phyloP scores from a whole-genome alignment of 2,329 filamentous ascomycete genomes.

The Penicillium janthinellum region DNA sequence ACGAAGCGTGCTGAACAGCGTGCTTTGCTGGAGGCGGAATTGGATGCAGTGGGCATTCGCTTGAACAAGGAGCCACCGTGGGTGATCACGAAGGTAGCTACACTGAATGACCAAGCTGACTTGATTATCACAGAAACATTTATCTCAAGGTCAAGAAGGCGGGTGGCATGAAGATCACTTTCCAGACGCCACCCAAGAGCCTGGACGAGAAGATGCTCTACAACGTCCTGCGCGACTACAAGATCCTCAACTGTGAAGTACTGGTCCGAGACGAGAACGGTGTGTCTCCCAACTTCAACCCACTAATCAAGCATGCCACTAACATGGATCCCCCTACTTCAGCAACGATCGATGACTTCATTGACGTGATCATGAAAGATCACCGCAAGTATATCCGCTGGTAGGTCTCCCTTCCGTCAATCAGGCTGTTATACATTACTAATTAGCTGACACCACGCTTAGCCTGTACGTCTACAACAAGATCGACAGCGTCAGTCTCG shows the following conservation, averaged over 20 bases:
- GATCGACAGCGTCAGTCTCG: constrained; percentile 90
- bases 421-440: too few species aligned
- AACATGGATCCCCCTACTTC: constrained; percentile 1
- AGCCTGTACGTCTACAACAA: constrained; percentile 99
- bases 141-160: constrained; percentile 96
- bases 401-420: constrained; percentile 31
- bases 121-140: constrained; percentile 69
- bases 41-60: constrained; percentile 93
- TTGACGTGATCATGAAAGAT: constrained; percentile 99
- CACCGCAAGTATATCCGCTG: constrained; percentile 95
- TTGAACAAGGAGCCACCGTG: constrained; percentile 89
- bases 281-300: constrained; percentile 29
- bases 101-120: background rate
- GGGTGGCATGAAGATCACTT: constrained; percentile 98
- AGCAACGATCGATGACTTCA: constrained; percentile 96
- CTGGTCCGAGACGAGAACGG: constrained; percentile 89
- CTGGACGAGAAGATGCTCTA: constrained; percentile 98
- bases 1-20: constrained; percentile 96
- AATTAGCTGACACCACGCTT: background rate
- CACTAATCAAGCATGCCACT: background rate
- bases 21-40: constrained; percentile 81
- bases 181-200: constrained; percentile 82
- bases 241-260: constrained; percentile 96
- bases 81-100: constrained; percentile 34
- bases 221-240: constrained; percentile 98